Evolutionary conservation across 768 basidiomycete genomes (phyloP).

Genomic region (Podaxis sp.): DNA sequence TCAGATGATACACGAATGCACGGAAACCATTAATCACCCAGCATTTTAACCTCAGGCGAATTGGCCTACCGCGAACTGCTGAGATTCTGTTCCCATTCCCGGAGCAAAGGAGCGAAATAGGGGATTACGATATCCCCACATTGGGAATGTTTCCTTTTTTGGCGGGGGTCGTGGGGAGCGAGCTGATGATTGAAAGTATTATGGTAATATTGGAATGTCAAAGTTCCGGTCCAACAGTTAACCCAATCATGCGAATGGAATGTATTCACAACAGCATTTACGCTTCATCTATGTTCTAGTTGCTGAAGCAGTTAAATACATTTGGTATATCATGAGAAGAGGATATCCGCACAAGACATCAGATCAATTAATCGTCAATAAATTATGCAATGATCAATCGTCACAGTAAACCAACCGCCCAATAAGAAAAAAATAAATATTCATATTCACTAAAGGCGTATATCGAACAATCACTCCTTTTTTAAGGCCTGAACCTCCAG

Average conservation of each 20-base stretch:
- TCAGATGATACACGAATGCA: neutral
- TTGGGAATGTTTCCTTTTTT: too few species aligned
- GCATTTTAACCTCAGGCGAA: too few species aligned
- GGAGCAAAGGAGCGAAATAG: too few species aligned
- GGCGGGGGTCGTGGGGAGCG: too few species aligned
- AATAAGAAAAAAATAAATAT: constrained; percentile 13
- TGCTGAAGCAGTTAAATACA: neutral
- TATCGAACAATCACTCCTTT: constrained; percentile 18
- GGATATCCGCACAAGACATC: neutral
- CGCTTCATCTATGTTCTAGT: neutral
- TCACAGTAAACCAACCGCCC: neutral
- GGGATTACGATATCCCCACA: too few species aligned
- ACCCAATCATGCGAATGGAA: too few species aligned
- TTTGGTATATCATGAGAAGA: neutral
- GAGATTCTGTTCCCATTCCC: too few species aligned
- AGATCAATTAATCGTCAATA: constrained; percentile 2
- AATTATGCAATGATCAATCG: neutral
- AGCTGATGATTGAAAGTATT: too few species aligned
- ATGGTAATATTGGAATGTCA: too few species aligned
- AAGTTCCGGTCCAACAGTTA: too few species aligned
- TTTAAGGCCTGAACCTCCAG: constrained; percentile 53
- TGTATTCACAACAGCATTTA: neutral
- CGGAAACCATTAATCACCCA: too few species aligned
- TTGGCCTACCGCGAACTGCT: too few species aligned
- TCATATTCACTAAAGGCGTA: constrained; percentile 15